Conservation (phyloP, 352 stramenopile species). For the Phytophthora pisi region DNA sequence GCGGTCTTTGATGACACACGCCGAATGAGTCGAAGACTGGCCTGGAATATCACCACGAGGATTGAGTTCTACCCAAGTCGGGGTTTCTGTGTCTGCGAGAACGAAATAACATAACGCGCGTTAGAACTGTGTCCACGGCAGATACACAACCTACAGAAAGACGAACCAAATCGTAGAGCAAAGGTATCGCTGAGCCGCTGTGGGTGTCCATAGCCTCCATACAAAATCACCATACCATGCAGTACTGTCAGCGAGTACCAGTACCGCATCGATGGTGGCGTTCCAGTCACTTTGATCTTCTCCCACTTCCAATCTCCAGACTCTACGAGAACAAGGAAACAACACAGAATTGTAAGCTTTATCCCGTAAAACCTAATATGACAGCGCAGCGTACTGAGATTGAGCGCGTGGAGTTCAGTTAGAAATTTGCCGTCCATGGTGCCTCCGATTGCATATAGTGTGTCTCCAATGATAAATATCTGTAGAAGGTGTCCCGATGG, state of each 20-base stretch:
- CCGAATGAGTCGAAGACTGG: slow-evolving; percentile 55
- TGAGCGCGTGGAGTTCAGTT: slow-evolving; percentile 54
- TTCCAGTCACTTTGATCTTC: slow-evolving; percentile 48
- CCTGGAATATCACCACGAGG: slow-evolving; percentile 52
- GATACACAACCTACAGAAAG: neutral
- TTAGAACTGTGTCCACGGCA: slow-evolving; percentile 5
- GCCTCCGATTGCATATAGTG: slow-evolving; percentile 60
- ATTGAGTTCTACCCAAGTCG: slow-evolving; percentile 57
- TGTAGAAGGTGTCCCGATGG: slow-evolving; percentile 54
- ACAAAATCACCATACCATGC: slow-evolving; percentile 51
- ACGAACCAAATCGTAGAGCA: slow-evolving; percentile 56
- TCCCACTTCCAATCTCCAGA: slow-evolving; percentile 57
- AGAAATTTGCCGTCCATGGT: slow-evolving; percentile 69
- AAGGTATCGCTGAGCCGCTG: slow-evolving; percentile 58
- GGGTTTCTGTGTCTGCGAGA: slow-evolving; percentile 35
- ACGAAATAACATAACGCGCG: neutral
- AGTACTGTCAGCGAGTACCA: slow-evolving; percentile 63
- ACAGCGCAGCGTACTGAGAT: slow-evolving; percentile 48
- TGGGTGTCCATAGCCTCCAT: slow-evolving; percentile 62
- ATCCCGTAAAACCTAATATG: neutral
- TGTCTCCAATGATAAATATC: slow-evolving; percentile 53
- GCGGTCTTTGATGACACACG: slow-evolving; percentile 48
- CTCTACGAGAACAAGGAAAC: slow-evolving; percentile 22
- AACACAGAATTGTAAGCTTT: neutral
- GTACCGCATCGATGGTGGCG: slow-evolving; percentile 60